Evolutionary conservation across 805 yeast genomes (phyloP), one percentile per base, ranked within the genome.

Genomic region (Cyberlindnera mrakii): DNA sequence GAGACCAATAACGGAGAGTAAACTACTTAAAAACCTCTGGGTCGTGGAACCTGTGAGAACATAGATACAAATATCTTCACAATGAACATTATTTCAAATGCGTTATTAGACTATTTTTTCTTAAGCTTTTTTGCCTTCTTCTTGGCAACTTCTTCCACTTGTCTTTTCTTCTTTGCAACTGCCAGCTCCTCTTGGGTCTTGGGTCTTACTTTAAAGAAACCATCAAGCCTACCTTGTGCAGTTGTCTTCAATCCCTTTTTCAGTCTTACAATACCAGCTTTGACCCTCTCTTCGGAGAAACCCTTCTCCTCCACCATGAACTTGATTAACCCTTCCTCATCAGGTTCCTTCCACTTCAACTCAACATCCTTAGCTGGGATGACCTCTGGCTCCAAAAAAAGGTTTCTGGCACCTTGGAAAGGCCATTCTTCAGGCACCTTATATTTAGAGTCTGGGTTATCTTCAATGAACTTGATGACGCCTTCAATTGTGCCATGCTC

Each of bases 391-490:
- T 80, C 68, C 54, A 81, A 63, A 59, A 93, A 91, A 37, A 93
- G 67, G 48, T 85, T 79, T 56, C 97, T 75, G 3, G 96, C 98
- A 53, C 84, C 95, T 46, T 77, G 78, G 57, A 72, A 90, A 2
- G 96, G 96, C 97, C 97, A 93, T 54, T 86, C 80, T 57, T 90
- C 97, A 2, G 99, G 98, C 20, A 93, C 75, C 56, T 81, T 83
- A 63, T 81, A 82, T 59, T 89, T 91, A 18, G 70, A 72, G n/a
- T 68, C 71, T 20, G 71, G 66, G 23, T 60, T 62, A 5, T 57
- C 60, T 40, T 78, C 72, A 30, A 89, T 76, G 46, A 65, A 69
- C 52, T 78, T 80, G 33, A 91, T 76, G 34, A 93, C 80, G 32
- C 81, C 82, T 48, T 91, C 98, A 38, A 93, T 71, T 0, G 84